Conservation (phyloP, 805 yeast species). For the Ogataea paraovalis region DNA sequence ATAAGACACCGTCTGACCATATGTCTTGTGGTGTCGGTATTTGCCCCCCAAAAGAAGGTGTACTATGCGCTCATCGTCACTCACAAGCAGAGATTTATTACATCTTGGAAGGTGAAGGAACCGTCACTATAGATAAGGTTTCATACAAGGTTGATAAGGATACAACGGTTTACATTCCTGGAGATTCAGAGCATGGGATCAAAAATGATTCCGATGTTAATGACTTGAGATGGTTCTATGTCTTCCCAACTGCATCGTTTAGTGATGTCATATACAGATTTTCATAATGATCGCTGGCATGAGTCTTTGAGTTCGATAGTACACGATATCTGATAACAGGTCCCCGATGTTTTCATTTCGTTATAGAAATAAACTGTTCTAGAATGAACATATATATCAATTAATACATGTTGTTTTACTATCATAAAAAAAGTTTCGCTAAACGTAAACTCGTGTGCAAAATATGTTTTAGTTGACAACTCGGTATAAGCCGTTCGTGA, state of each 20-base stretch:
- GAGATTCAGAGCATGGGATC: conserved; percentile 2
- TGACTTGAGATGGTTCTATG: conserved; percentile 3
- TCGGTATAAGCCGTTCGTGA: no score
- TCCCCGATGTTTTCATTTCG: no score
- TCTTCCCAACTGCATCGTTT: not conserved
- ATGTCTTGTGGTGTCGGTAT: conserved; percentile 1
- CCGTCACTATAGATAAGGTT: not conserved
- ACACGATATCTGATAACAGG: not conserved
- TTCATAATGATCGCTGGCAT: not conserved
- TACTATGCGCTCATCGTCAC: conserved; percentile 1
- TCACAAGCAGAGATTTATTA: conserved; percentile 1
- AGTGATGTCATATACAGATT: conserved; percentile 1
- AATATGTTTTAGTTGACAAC: no score
- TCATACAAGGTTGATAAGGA: not conserved
- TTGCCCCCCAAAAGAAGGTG: not conserved
- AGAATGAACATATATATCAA: no score
- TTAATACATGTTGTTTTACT: no score
- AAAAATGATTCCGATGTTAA: not conserved
- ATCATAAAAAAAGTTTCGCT: no score
- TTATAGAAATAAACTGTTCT: no score
- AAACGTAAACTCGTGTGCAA: no score
- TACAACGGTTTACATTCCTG: conserved; percentile 1
- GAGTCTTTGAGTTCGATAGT: not conserved
- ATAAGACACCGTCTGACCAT: not conserved
- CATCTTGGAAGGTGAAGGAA: conserved; percentile 1